phyloP scores from a whole-genome alignment of 2,329 filamentous ascomycete genomes.

The Trichocomaceae sp. region DNA sequence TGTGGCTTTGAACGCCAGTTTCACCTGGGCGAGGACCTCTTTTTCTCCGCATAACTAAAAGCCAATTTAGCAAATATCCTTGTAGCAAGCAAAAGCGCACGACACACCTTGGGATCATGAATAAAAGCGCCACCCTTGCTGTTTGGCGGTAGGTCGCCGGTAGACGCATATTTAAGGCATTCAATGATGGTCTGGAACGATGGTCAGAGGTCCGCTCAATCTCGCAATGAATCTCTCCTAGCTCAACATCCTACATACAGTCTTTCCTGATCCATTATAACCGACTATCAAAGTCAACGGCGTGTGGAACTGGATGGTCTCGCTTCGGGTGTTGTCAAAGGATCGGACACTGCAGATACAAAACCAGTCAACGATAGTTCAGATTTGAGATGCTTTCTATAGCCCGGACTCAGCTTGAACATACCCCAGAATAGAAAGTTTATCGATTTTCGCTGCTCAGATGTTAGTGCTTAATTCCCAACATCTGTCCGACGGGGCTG shows the following conservation, averaged over 20 bases:
- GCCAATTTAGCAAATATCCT: slow-evolving; percentile 6
- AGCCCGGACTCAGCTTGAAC: background rate
- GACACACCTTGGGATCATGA: slow-evolving; percentile 77
- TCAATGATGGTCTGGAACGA: slow-evolving; percentile 76
- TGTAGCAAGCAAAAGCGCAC: background rate
- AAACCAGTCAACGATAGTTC: slow-evolving; percentile 5
- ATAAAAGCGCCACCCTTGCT: slow-evolving; percentile 86
- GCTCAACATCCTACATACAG: slow-evolving; percentile 40
- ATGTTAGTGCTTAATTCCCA: background rate
- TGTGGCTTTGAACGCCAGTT: slow-evolving; percentile 75
- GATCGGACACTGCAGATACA: slow-evolving; percentile 59
- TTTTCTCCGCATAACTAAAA: slow-evolving; percentile 70
- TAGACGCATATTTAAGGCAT: slow-evolving; percentile 95
- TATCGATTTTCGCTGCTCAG: slow-evolving; percentile 70
- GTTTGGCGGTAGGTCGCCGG: slow-evolving; percentile 86
- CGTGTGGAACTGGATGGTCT: slow-evolving; percentile 80
- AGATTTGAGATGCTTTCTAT: background rate
- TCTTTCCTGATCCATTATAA: slow-evolving; percentile 96
- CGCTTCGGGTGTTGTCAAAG: slow-evolving; percentile 67
- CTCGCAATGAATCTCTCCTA: background rate
- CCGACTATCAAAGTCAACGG: slow-evolving; percentile 95
- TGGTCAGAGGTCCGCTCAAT: background rate
- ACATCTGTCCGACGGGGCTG: slow-evolving; percentile 17
- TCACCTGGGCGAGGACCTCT: slow-evolving; percentile 85
- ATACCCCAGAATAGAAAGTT: slow-evolving; percentile 74